Percentiles rank a stretch among this genome's conserved stretches.
Evolutionary conservation across 805 yeast genomes (phyloP).

Genomic region (Candida boleticola): DNA sequence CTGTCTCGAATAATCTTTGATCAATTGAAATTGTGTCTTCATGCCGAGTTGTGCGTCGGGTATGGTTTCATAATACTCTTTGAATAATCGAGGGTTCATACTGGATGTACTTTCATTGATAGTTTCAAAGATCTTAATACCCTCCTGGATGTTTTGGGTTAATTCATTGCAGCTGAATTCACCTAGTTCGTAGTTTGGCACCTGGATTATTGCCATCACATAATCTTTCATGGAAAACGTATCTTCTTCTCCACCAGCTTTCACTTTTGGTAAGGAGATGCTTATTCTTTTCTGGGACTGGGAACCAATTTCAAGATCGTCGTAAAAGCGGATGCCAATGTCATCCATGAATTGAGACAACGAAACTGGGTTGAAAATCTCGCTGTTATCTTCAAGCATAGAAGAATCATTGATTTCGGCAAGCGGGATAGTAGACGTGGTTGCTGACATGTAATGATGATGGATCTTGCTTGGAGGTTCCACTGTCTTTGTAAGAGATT

Average conservation of each 20-base stretch:
- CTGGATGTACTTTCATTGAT: conserved; percentile 44
- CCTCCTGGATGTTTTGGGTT: conserved; percentile 48
- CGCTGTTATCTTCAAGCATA: conserved; percentile 17
- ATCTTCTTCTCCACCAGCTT: background rate
- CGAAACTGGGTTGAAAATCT: conserved; percentile 30
- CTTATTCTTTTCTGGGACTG: conserved; percentile 22
- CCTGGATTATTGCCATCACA: conserved; percentile 35
- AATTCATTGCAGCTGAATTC: conserved; percentile 56
- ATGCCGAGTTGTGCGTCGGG: conserved; percentile 37
- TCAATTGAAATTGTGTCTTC: conserved; percentile 46
- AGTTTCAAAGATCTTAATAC: conserved; percentile 44
- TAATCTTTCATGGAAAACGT: conserved; percentile 30
- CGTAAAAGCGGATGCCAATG: conserved; percentile 43
- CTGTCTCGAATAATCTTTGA: conserved; percentile 50
- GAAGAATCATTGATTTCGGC: conserved; percentile 14
- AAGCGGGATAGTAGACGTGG: conserved; percentile 28
- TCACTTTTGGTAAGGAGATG: conserved; percentile 12
- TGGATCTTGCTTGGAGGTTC: background rate
- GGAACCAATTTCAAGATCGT: conserved; percentile 40
- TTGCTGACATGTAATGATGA: background rate
- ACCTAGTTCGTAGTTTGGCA: conserved; percentile 47
- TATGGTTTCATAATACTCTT: conserved; percentile 44
- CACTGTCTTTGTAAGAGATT: background rate
- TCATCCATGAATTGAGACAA: conserved; percentile 38
- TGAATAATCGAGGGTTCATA: conserved; percentile 50